Base-by-base conservation (phyloP, 148 eudicot genomes). In the Cornus florida region DNA sequence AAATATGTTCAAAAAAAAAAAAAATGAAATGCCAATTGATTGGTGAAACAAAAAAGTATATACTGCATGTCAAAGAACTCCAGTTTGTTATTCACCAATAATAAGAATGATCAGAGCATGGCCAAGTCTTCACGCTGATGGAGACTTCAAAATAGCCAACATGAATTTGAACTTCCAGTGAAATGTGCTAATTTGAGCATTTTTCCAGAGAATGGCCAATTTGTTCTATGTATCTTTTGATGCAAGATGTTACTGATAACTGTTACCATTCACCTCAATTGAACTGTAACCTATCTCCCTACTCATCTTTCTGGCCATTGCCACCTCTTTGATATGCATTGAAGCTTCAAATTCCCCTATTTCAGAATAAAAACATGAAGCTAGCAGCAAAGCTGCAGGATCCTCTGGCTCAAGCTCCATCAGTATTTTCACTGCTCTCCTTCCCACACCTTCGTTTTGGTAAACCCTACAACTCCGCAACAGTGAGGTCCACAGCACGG, bases 401-500 rank as follows among this genome's bases (percentile, higher is more conserved):
- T 86, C 83, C 32, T 85, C 89, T n/a, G 88, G 86, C 72, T 89
- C 92, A 33, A 92, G 89, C 69, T 88, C 86, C 86, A 90, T 79
- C 74, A 95, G 80, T 68, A 71, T 81, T 67, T 81, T 67, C 7
- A 87, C 94, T 11, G 85, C 92, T 80, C 88, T 85, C 70, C 53
- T 75, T 80, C 97, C 94, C 20, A 95, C 85, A 8, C 12, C 80
- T 81, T 87, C 87, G 60, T 91, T 88, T 80, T 79, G 84, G 80
- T 91, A 89, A 28, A 83, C 82, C 86, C 91, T 88, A 81, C 97
- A 91, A 81, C 95, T 91, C 75, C 92, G 81, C 78, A 94, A 83
- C 41, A 94, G 75, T 38, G 95, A 94, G 82, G 95, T 94, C 97
- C 93, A 91, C 81, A 91, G 84, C 17, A 82, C 82, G 77, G 82